Evolutionary conservation across 2,329 filamentous ascomycete genomes (phyloP), one percentile per base, ranked within the genome.

Genomic region (Alternaria sp.): DNA sequence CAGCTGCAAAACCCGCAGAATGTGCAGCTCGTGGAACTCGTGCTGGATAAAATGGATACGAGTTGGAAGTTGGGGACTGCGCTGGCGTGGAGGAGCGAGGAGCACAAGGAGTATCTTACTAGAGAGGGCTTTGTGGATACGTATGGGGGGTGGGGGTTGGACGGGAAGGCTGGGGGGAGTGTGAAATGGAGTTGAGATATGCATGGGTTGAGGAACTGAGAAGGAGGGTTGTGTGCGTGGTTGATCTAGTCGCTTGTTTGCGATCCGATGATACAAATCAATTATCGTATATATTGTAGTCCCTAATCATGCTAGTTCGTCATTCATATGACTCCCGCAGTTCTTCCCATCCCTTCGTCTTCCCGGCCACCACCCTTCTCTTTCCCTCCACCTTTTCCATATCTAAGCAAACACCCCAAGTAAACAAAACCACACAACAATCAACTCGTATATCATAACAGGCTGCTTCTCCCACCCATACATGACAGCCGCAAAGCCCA

Each of bases 11-110:
- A 74, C 5, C 80, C 80, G 32, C 53, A 70, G 30, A 55, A 64
- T 0, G 59, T 83, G 59, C 78, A 82, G 71, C 67, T 84, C 0
- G 72, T 83, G 3, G 82, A 84, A 70, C 49, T 83, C 2, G 75
- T 83, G 19, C 73, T 83, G 63, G 78, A 80, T 44, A 74, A 73
- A 63, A 12, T 70, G 36, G 67, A 70, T 54, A 67, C 67, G 49
- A 63, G 61, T 32, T 70, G 67, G 55, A 68, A 66, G 56, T 58
- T 83, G 62, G 81, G 83, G 59, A 79, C 80, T 56, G 73, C 74
- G 47, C 81, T 83, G 54, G 79, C 78, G 23, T 76, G 70, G 63
- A 60, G 81, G 10, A 79, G 80, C 7, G 71, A 74, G 59, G 70
- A 73, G 60, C 69, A 76, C 13, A 73, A 70, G 65, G 73, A 81